Conservation (phyloP, 441 rosid genomes). For the Adansonia rubrostipa region DNA sequence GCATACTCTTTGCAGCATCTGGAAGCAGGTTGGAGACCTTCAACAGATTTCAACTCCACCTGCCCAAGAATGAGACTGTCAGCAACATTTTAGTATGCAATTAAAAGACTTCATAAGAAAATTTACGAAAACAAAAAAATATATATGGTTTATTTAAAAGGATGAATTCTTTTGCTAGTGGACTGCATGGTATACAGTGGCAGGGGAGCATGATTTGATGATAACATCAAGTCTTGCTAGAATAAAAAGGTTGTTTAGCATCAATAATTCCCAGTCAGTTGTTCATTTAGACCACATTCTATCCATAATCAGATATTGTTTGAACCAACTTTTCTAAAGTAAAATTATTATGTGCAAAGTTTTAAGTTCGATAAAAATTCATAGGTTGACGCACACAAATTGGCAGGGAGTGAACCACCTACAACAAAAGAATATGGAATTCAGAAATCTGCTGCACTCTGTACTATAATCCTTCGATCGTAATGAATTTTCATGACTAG, state of each 20-base stretch:
- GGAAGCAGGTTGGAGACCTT: constrained; percentile 50
- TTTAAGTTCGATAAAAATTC: neutral
- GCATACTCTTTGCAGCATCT: constrained; percentile 65
- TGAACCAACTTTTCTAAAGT: neutral
- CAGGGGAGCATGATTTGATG: neutral
- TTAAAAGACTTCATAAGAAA: neutral
- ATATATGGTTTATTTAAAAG: neutral
- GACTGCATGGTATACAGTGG: neutral
- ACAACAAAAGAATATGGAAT: no score
- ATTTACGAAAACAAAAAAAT: neutral
- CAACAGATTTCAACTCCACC: constrained; percentile 56
- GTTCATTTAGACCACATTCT: neutral
- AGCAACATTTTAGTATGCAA: neutral
- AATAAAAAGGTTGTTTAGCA: neutral
- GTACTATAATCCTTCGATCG: no score
- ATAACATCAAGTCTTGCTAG: neutral
- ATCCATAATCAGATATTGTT: neutral
- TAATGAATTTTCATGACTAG: no score
- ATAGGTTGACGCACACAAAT: neutral
- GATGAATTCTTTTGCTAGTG: neutral
- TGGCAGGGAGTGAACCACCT: neutral
- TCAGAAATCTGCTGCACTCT: no score
- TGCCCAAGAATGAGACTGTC: constrained; percentile 29
- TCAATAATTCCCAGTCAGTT: neutral
- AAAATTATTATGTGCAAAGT: neutral